phyloP scores from a whole-genome alignment of 176 grass and related monocot genomes.

The Triticum timopheevii region DNA sequence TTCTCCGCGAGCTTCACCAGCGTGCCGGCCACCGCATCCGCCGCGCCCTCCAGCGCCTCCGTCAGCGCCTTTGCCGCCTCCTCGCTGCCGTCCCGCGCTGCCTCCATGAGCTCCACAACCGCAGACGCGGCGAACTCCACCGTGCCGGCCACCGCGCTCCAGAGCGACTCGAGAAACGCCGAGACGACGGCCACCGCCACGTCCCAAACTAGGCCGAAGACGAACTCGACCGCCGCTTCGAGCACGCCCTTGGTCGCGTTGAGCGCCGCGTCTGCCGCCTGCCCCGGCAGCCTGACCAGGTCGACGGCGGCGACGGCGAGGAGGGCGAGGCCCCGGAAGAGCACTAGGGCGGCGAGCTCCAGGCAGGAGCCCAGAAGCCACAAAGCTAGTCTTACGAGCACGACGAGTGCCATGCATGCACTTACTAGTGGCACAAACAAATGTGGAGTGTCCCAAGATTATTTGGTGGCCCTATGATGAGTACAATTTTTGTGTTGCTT shows the following conservation, averaged over 20 bases:
- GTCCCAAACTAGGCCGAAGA: conserved; percentile 13
- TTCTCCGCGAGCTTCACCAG: conserved; percentile 23
- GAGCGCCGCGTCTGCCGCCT: conserved; percentile 30
- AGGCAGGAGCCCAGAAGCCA: conserved; percentile 25
- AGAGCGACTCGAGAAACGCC: conserved; percentile 26
- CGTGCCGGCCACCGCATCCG: neutral
- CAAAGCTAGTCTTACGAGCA: conserved; percentile 27
- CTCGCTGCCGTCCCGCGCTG: conserved; percentile 24
- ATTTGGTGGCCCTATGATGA: neutral
- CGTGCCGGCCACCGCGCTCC: neutral
- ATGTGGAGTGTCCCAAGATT: neutral
- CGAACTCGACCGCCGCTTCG: conserved; percentile 5
- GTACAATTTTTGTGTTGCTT: conserved; percentile 29
- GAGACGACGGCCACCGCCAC: conserved; percentile 13
- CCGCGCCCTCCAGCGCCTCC: conserved; percentile 28
- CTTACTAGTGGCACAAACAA: neutral
- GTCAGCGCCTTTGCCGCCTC: conserved; percentile 4
- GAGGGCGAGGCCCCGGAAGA: conserved; percentile 39
- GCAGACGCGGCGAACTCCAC: conserved; percentile 11
- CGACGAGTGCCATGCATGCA: neutral
- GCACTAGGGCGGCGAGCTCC: conserved; percentile 12
- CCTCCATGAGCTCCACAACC: conserved; percentile 26
- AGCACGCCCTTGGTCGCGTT: neutral
- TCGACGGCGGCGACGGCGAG: conserved; percentile 23
- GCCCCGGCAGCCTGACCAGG: conserved; percentile 40